Evolutionary conservation across 208 protist species (phyloP).

Genomic region (Polymyxa betae): DNA sequence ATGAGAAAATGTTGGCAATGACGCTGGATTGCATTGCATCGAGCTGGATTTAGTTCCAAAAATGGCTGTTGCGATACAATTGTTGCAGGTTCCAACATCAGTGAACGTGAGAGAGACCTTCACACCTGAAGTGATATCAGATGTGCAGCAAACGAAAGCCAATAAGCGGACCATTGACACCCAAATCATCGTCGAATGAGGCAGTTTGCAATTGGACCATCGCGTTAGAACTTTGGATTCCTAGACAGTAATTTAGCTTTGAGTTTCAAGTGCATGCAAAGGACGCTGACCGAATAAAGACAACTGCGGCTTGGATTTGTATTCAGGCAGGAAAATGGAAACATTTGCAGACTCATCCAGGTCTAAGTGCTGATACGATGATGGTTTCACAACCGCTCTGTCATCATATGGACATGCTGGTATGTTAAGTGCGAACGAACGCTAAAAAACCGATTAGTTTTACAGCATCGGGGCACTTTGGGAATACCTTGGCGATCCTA

Average conservation of each 20-base stretch:
- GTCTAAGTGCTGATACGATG: not conserved
- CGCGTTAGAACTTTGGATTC: not conserved
- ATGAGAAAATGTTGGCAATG: not conserved
- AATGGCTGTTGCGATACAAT: not conserved
- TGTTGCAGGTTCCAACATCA: not conserved
- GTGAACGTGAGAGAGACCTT: not conserved
- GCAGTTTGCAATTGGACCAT: not conserved
- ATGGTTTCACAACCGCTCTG: not conserved
- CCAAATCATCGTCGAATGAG: not conserved
- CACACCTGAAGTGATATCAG: not conserved
- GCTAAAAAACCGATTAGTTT: not conserved
- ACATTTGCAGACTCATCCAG: not conserved
- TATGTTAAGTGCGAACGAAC: not conserved
- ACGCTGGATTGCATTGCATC: not conserved
- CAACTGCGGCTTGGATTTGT: not conserved
- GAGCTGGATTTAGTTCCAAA: not conserved
- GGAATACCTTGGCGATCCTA: not conserved
- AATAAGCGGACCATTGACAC: not conserved
- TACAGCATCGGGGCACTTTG: not conserved
- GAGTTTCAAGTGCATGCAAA: not conserved
- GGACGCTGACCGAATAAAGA: not conserved
- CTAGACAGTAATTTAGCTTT: not conserved
- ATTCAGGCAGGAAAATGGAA: not conserved
- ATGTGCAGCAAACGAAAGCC: not conserved
- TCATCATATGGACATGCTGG: not conserved